A percentile compares a stretch with the other conserved stretches of the same genome.
These are phyloP conservation scores for Mycena amicta DNA, from an alignment of 768 basidiomycete species.

Conservation along the genomic window DNA sequence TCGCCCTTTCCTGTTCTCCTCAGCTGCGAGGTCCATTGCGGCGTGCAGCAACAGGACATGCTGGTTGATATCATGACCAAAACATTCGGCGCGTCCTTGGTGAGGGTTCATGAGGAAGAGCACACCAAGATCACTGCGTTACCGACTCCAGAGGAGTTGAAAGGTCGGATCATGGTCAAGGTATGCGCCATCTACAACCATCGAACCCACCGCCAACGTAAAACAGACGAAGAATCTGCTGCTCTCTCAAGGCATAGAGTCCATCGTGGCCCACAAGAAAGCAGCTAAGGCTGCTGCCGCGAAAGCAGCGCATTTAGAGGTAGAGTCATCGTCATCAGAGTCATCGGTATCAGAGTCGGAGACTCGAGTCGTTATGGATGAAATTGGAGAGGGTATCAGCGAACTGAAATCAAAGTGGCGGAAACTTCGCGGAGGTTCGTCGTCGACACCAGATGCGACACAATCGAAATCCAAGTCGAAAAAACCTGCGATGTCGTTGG, in stretches of 20 bases:
- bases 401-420: constrained; percentile 31
- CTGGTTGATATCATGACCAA: constrained; percentile 50
- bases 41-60: constrained; percentile 54
- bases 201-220: no score
- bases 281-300: constrained; percentile 18
- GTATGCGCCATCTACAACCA: no score
- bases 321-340: constrained; percentile 26
- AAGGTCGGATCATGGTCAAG: constrained; percentile 82
- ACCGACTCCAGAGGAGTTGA: constrained; percentile 86
- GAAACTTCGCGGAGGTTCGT: constrained; percentile 24
- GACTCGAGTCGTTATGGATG: constrained; percentile 18
- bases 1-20: constrained; percentile 96
- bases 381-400: constrained; percentile 23
- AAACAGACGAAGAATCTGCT: constrained; percentile 79
- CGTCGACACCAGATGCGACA: neutral
- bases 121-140: constrained; percentile 51
- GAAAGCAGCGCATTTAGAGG: constrained; percentile 28
- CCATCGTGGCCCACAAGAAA: constrained; percentile 45
- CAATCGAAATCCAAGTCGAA: constrained; percentile 25
- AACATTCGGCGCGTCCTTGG: constrained; percentile 46
- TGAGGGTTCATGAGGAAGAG: constrained; percentile 44
- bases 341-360: constrained; percentile 31
- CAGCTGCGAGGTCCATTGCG: constrained; percentile 93
- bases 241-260: constrained; percentile 56
- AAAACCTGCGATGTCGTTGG: constrained; percentile 73